Evolutionary conservation across 2,329 filamentous ascomycete species (phyloP).

Genomic region (Talaromyces verruculosus): DNA sequence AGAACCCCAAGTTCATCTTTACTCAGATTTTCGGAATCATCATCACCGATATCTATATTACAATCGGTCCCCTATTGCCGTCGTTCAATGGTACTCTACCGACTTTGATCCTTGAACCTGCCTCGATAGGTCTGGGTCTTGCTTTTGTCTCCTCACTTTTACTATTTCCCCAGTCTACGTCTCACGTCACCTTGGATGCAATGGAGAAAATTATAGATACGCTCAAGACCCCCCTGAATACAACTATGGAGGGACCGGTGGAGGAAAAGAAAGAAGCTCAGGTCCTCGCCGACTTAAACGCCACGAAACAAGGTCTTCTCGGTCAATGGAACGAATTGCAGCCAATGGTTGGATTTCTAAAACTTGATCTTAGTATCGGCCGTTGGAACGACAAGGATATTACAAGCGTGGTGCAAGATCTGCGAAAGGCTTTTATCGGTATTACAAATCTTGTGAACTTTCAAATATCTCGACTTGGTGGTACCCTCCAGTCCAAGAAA

Average conservation of each 20-base stretch:
- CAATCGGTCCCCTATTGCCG: constrained; percentile 46
- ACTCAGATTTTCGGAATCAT: constrained; percentile 52
- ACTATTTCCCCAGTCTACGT: constrained; percentile 54
- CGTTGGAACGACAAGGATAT: constrained; percentile 37
- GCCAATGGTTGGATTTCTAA: constrained; percentile 43
- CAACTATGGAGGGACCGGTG: constrained; percentile 25
- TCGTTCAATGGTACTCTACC: constrained; percentile 44
- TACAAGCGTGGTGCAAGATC: not conserved
- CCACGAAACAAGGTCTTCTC: not conserved
- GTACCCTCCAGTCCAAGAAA: not conserved
- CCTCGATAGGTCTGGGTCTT: constrained; percentile 48
- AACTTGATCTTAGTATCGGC: constrained; percentile 49
- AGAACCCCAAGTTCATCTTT: constrained; percentile 49
- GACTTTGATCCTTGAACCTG: constrained; percentile 46
- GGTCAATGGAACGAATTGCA: constrained; percentile 3
- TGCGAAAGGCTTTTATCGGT: constrained; percentile 4
- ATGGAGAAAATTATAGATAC: constrained; percentile 34
- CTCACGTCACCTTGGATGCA: constrained; percentile 43
- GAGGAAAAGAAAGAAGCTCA: not conserved
- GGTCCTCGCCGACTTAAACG: not conserved
- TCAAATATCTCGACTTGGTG: not conserved
- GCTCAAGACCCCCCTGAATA: constrained; percentile 33
- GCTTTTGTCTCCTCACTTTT: constrained; percentile 48
- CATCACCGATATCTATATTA: constrained; percentile 48
- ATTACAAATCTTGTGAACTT: constrained; percentile 7